Base-by-base conservation (phyloP, 345 rosid species). In the Corchorus capsularis region DNA sequence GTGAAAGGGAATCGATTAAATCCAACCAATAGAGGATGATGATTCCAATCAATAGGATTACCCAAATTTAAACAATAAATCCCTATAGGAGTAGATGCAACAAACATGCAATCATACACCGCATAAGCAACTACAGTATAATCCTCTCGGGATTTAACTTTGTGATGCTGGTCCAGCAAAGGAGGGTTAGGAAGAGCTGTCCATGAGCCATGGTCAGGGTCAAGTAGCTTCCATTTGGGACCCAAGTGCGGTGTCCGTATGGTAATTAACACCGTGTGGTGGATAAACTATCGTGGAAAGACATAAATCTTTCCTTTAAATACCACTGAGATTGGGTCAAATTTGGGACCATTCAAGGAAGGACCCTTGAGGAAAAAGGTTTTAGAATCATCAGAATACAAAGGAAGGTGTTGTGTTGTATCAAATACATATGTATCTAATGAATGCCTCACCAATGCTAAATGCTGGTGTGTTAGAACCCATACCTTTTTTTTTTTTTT, bases 201-300 rank as follows among this genome's bases (percentile, higher is more conserved):
- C 5, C 17, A 50, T 14, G 16, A 12, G 16, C 54, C 16, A 9
- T 9, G 4, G 2, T 14, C 3, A 50, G 12, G 52, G 12, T 50
- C 5, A 50, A 50, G 54, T 14, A 50, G 0, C 54, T 14, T 16
- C 3, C 54, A 50, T 50, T 50, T 50, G 16, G 16, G 17, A 14
- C 0, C 3, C 4, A 14, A 2, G 1, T 0, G 0, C 0, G 4
- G 54, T 3, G 27, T 27, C 27, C 27, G 27, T 27, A 1, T 0
- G 1, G 27, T 27, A 0, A 27, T 0, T 1, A 27, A 27, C 27
- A 27, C 27, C 0, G 27, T 12, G 4, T 50, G 54, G 12, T 16
- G 4, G 54, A 5, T 50, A 4, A 50, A 50, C 0, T 4, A 12
- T 3, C 54, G 4, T 14, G 17, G 54, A 14, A 50, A 50, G 17